A percentile compares a stretch with the other conserved stretches of the same genome.
phyloP scores from a whole-genome alignment of 2,329 filamentous ascomycete genomes.

The Exophiala lecanii-corni region DNA sequence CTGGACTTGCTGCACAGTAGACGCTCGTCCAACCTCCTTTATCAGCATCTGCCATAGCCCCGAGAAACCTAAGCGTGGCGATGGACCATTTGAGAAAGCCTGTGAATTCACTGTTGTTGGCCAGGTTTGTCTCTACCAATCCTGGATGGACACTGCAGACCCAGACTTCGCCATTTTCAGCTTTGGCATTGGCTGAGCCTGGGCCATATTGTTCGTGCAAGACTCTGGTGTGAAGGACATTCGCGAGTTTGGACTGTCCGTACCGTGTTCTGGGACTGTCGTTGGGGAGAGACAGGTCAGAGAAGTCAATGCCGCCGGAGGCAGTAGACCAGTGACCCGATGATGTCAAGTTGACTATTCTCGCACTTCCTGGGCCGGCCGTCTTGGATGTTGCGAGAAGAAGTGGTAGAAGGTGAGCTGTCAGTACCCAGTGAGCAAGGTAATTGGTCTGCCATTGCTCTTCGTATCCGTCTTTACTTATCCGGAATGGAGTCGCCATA shows the following conservation, averaged over 20 bases:
- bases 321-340: slow-evolving; percentile 29
- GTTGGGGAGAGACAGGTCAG: slow-evolving; percentile 30
- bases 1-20: slow-evolving; percentile 31
- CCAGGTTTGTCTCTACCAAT: slow-evolving; percentile 36
- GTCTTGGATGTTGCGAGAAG: slow-evolving; percentile 27
- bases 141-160: slow-evolving; percentile 41
- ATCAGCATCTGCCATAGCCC: slow-evolving; percentile 20
- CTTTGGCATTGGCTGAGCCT: slow-evolving; percentile 35
- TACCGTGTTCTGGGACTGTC: slow-evolving; percentile 36
- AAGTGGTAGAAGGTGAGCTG: slow-evolving; percentile 37
- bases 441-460: slow-evolving; percentile 37
- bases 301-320: slow-evolving; percentile 34
- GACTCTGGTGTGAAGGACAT: slow-evolving; percentile 33
- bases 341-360: slow-evolving; percentile 32
- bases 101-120: slow-evolving; percentile 13
- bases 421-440: slow-evolving; percentile 38
- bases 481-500: slow-evolving; percentile 31
- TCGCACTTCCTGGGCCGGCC: slow-evolving; percentile 18
- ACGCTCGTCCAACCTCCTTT: slow-evolving; percentile 36
- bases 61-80: slow-evolving; percentile 8
- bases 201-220: slow-evolving; percentile 30
- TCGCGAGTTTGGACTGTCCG: slow-evolving; percentile 45
- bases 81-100: background rate
- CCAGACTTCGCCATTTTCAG: slow-evolving; percentile 27
- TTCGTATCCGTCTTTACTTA: slow-evolving; percentile 35